Percentiles rank a stretch among this genome's conserved stretches.
Evolutionary conservation across 768 basidiomycete genomes (phyloP).

Genomic region (Leccinum broughii): DNA sequence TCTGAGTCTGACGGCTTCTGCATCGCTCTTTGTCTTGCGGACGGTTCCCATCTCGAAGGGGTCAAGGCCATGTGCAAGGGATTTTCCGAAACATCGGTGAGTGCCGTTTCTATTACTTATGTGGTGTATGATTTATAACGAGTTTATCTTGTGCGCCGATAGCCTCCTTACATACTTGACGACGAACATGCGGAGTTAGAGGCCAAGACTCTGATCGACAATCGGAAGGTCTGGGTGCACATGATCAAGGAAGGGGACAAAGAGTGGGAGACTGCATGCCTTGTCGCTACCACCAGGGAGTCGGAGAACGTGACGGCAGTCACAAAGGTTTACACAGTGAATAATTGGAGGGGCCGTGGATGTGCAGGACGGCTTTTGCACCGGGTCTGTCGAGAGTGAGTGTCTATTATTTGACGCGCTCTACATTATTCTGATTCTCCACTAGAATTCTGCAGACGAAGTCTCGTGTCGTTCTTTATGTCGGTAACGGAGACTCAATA

Average conservation of each 20-base stretch:
- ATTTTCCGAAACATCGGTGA: slow-evolving; percentile 62
- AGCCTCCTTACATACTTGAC: slow-evolving; percentile 59
- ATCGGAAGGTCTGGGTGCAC: slow-evolving; percentile 61
- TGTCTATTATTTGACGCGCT: slow-evolving; percentile 7
- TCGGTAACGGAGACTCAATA: slow-evolving; percentile 51
- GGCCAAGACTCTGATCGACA: slow-evolving; percentile 48
- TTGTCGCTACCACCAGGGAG: slow-evolving; percentile 68
- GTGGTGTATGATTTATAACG: background rate
- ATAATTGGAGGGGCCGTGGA: slow-evolving; percentile 49
- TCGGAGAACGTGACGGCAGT: slow-evolving; percentile 58
- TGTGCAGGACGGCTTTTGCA: slow-evolving; percentile 65
- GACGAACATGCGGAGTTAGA: slow-evolving; percentile 46
- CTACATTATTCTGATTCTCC: slow-evolving; percentile 9
- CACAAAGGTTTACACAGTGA: slow-evolving; percentile 70
- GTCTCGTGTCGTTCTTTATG: slow-evolving; percentile 61
- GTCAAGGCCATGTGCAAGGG: slow-evolving; percentile 51
- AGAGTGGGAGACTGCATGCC: slow-evolving; percentile 51
- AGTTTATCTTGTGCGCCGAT: background rate
- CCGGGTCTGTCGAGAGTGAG: slow-evolving; percentile 55
- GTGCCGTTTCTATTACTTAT: slow-evolving; percentile 17
- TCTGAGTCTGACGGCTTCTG: slow-evolving; percentile 12
- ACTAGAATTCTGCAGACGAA: slow-evolving; percentile 40
- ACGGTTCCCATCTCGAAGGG: slow-evolving; percentile 27
- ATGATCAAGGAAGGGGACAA: slow-evolving; percentile 35
- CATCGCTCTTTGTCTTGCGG: slow-evolving; percentile 37